phyloP scores from a whole-genome alignment of 495 filamentous ascomycete genomes.

The Oleoguttula mirabilis region DNA sequence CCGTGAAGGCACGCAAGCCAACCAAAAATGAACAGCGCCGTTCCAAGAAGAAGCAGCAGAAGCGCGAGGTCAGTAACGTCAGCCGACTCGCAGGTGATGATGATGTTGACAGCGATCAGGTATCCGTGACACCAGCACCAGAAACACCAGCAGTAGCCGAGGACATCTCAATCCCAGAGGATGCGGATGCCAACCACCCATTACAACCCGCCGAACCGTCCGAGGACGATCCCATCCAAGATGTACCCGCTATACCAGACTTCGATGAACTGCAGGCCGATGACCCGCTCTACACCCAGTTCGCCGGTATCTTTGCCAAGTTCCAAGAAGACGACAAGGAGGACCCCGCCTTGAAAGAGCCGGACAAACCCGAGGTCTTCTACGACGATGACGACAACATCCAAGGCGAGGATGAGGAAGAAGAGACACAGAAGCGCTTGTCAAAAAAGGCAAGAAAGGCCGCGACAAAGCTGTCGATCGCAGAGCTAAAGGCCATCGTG shows the following conservation, averaged over 20 bases:
- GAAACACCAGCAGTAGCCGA: conserved; percentile 22
- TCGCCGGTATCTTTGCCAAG: conserved; percentile 63
- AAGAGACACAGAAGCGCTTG: conserved; percentile 54
- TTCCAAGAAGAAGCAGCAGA: conserved; percentile 6
- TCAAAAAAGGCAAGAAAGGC: conserved; percentile 92
- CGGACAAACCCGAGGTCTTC: conserved; percentile 77
- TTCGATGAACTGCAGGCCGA: conserved; percentile 30
- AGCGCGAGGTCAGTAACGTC: conserved; percentile 1
- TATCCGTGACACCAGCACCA: conserved; percentile 21
- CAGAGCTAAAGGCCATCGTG: conserved; percentile 86
- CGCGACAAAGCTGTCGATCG: conserved; percentile 81
- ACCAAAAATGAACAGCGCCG: conserved; percentile 28
- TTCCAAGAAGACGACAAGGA: conserved; percentile 46
- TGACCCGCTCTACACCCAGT: conserved; percentile 71
- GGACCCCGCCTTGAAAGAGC: conserved; percentile 49
- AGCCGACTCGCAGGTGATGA: neutral
- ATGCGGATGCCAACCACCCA: conserved; percentile 10
- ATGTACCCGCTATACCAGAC: conserved; percentile 19
- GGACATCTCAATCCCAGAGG: conserved; percentile 12
- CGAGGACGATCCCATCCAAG: conserved; percentile 26
- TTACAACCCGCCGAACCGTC: conserved; percentile 3
- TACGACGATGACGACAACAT: conserved; percentile 81
- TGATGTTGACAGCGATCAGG: neutral
- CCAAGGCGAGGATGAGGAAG: conserved; percentile 75
- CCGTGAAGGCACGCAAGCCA: conserved; percentile 14